Conservation (phyloP, 768 basidiomycete genomes). For the Pulveroboletus sp. region DNA sequence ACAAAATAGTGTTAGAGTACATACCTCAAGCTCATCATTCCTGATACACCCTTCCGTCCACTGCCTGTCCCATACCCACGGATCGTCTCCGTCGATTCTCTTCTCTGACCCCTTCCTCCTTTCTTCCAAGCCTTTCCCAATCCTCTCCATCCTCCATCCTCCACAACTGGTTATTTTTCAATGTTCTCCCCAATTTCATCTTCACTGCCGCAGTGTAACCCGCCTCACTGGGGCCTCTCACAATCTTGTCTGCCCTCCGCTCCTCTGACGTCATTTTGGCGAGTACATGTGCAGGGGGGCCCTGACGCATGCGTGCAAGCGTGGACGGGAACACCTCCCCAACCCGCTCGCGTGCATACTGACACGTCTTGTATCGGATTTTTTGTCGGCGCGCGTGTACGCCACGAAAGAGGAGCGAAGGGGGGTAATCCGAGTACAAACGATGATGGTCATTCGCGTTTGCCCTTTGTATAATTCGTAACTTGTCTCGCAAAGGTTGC, state of each 20-base stretch:
- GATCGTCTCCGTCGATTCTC: constrained; percentile 27
- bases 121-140: constrained; percentile 21
- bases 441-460: constrained; percentile 42
- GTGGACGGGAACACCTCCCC: constrained; percentile 57
- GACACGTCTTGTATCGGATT: constrained; percentile 60
- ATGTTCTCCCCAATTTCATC: constrained; percentile 45
- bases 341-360: constrained; percentile 52
- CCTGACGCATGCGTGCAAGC: constrained; percentile 42
- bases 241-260: constrained; percentile 46
- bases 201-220: constrained; percentile 73
- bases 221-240: constrained; percentile 51
- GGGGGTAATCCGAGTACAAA: constrained; percentile 38
- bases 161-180: constrained; percentile 35
- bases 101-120: constrained; percentile 25
- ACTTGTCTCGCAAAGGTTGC: constrained; percentile 32
- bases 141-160: constrained; percentile 32
- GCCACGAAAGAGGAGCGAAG: constrained; percentile 44
- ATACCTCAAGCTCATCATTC: constrained; percentile 1
- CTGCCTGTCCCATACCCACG: neutral
- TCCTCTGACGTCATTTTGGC: constrained; percentile 46
- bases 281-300: constrained; percentile 62
- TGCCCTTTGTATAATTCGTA: constrained; percentile 29
- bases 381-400: constrained; percentile 56
- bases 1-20: neutral
- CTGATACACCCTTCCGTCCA: neutral